phyloP scores from a whole-genome alignment of 257 asterid species.

The Capsicum pubescens region DNA sequence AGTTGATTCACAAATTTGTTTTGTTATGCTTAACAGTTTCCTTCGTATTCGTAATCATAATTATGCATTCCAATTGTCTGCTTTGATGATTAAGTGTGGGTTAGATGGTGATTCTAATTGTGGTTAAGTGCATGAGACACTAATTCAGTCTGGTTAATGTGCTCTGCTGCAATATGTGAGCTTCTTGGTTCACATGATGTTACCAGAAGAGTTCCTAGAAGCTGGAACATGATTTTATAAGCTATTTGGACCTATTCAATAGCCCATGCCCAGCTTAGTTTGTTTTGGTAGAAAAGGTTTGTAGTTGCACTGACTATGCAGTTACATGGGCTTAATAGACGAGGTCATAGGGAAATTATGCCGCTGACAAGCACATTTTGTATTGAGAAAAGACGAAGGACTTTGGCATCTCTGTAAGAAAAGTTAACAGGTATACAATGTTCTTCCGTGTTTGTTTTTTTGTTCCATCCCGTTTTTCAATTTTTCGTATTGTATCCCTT shows the following conservation, averaged over 20 bases:
- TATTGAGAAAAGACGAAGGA: neutral
- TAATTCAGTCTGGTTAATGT: neutral
- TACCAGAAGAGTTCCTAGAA: neutral
- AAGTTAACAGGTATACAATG: neutral
- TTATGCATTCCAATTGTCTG: constrained; percentile 47
- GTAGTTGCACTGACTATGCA: neutral
- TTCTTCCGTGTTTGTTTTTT: neutral
- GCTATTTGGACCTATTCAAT: neutral
- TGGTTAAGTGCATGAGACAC: neutral
- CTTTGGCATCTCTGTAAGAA: neutral
- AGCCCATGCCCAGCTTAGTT: neutral
- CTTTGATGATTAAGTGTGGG: constrained; percentile 65
- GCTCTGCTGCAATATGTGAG: neutral
- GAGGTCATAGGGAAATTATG: neutral
- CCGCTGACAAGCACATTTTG: neutral
- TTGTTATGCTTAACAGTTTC: constrained; percentile 48
- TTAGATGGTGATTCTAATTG: constrained; percentile 25
- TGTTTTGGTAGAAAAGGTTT: neutral
- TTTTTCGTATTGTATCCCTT: too few relatives aligned
- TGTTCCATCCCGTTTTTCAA: too few relatives aligned
- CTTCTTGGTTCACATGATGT: constrained; percentile 10
- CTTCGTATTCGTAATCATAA: constrained; percentile 42
- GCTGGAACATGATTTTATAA: constrained; percentile 3
- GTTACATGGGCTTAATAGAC: neutral
- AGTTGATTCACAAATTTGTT: constrained; percentile 55